Base-by-base conservation (phyloP, 371 early-diverging fungal species). In the Mucor velutinosus region DNA sequence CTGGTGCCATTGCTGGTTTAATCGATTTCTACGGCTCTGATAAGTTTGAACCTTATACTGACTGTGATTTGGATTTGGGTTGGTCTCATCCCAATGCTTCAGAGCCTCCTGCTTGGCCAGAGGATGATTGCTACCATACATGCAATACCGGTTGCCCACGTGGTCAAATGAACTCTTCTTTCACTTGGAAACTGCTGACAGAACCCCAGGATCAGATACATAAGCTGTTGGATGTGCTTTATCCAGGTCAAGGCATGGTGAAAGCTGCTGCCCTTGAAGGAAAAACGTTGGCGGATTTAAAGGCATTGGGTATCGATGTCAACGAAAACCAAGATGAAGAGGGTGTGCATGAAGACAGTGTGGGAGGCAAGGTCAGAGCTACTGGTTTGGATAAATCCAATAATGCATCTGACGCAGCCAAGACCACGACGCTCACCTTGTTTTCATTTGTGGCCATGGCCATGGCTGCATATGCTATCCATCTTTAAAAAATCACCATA, bases 11-110 rank as follows among this genome's bases (percentile, higher is more conserved):
- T 56, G 86, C 87, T 23, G 87, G 86, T 29, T 45, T 86, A 55
- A 83, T 87, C 58, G 82, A 83, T 51, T 82, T 69, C 47, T 87
- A 87, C 65, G 85, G 84, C 1, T 32, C 64, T 2, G 62, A 74
- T 0, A 79, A 78, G 21, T 87, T 87, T 65, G 80, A 82, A 35
- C 78, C 82, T 17, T 82, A 69, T 37, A 72, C 79, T 0, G 87
- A 87, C 58, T 87, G 87, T 67, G 77, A 56, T 17, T 71, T 87
- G 8, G 86, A 87, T 62, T 68, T 87, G 32, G 87, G 87, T 4
- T 87, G 86, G 86, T 32, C 58, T 6, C 85, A 86, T 69, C 76
- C 81, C 0, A 89, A 80, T 29, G 85, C 84, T 7, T 73, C 76
- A 14, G 67, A 68, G 1, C 77, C 72, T 6, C 81, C 79, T 47